Conservation (phyloP, 108 stramenopile species). For the Nitzschia inconspicua region DNA sequence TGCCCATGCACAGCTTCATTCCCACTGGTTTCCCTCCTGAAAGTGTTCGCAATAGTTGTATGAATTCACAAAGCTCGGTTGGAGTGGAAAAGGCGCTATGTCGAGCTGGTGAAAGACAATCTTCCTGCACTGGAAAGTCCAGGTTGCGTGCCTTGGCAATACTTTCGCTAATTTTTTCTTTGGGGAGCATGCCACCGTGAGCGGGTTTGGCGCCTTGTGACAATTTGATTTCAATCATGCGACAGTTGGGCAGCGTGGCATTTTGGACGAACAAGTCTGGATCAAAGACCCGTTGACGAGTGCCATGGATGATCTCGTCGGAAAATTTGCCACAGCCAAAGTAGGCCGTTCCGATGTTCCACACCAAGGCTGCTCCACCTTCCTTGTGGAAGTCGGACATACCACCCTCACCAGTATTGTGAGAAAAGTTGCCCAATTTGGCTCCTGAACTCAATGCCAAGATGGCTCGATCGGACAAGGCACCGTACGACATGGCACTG, state of each 20-base stretch:
- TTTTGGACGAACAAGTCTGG: constrained; percentile 55
- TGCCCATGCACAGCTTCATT: constrained; percentile 83
- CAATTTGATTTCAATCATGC: constrained; percentile 91
- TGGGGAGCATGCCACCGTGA: constrained; percentile 87
- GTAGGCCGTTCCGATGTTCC: constrained; percentile 92
- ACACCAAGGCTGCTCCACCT: constrained; percentile 81
- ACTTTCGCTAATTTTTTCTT: constrained; percentile 64
- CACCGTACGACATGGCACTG: constrained; percentile 87
- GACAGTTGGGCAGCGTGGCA: constrained; percentile 29
- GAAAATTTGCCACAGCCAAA: constrained; percentile 76
- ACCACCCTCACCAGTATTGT: constrained; percentile 93
- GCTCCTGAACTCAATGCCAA: constrained; percentile 75
- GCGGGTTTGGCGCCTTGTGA: constrained; percentile 90
- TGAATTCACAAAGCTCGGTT: constrained; percentile 66
- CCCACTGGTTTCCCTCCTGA: constrained; percentile 80
- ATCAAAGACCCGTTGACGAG: constrained; percentile 56
- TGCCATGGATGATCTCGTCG: constrained; percentile 18
- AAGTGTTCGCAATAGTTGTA: constrained; percentile 56
- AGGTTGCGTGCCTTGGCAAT: constrained; percentile 86
- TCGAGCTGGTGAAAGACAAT: constrained; percentile 76
- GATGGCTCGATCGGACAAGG: constrained; percentile 77
- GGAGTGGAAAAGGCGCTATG: constrained; percentile 81
- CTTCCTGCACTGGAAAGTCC: constrained; percentile 41
- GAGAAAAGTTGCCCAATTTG: constrained; percentile 73
- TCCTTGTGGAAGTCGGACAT: constrained; percentile 54